These are phyloP conservation scores for Phytophthora quininea DNA, from an alignment of 352 stramenopile genomes.

Conservation along the genomic window DNA sequence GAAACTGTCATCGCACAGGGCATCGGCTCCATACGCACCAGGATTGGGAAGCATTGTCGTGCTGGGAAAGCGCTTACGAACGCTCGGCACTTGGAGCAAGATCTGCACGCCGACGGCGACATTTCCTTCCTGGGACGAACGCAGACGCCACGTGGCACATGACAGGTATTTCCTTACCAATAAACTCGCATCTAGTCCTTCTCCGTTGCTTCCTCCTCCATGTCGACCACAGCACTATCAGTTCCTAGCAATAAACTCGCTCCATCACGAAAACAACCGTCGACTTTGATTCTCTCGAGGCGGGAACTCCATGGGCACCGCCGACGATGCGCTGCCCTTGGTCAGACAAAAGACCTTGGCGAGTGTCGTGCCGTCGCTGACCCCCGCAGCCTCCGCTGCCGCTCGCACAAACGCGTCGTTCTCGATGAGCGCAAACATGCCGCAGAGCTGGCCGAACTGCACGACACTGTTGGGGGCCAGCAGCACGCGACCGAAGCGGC, in stretches of 20 bases:
- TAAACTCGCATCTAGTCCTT: too few species aligned
- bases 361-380: slow-evolving; percentile 28
- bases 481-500: slow-evolving; percentile 37
- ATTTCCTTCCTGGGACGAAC: too few species aligned
- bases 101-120: not conserved
- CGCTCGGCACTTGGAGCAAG: not conserved
- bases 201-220: not conserved
- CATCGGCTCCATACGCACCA: too few species aligned
- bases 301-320: slow-evolving; percentile 48
- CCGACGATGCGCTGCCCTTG: slow-evolving; percentile 28
- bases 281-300: slow-evolving; percentile 36
- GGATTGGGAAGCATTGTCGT: not conserved
- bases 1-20: too few species aligned
- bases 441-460: slow-evolving; percentile 50
- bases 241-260: not conserved
- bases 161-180: too few species aligned
- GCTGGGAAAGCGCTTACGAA: not conserved
- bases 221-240: too few species aligned
- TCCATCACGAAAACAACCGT: slow-evolving; percentile 39
- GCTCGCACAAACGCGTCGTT: slow-evolving; percentile 46
- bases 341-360: slow-evolving; percentile 47
- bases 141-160: too few species aligned
- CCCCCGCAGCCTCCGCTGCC: slow-evolving; percentile 25
- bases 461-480: slow-evolving; percentile 44
- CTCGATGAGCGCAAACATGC: slow-evolving; percentile 50